phyloP scores from a whole-genome alignment of 2,329 filamentous ascomycete genomes.

The Exserohilum turcica region DNA sequence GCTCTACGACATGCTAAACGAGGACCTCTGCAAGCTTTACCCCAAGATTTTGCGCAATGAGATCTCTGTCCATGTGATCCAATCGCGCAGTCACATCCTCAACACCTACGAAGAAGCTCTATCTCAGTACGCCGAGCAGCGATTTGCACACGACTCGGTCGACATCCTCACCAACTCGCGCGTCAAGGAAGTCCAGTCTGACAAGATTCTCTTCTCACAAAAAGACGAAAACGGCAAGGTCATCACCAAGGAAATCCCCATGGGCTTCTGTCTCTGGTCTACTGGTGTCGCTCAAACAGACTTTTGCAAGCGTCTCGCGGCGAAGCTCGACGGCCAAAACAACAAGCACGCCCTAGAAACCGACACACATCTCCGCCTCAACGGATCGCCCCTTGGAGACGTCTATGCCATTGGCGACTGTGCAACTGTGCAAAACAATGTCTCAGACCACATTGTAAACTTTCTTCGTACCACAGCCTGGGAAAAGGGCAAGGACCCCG shows the following conservation, averaged over 20 bases:
- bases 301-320: conserved; percentile 75
- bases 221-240: conserved; percentile 72
- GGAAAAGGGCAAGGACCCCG: conserved; percentile 88
- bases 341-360: conserved; percentile 94
- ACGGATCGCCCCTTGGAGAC: conserved; percentile 86
- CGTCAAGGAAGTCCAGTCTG: conserved; percentile 82
- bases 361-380: conserved; percentile 87
- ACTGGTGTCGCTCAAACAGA: conserved; percentile 89
- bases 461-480: conserved; percentile 90
- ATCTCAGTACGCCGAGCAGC: conserved; percentile 87
- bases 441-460: conserved; percentile 85
- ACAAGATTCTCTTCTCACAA: conserved; percentile 89
- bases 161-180: conserved; percentile 91
- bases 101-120: conserved; percentile 98
- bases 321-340: conserved; percentile 77
- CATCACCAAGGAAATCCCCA: conserved; percentile 90
- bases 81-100: conserved; percentile 90
- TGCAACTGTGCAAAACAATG: conserved; percentile 94
- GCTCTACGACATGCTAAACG: conserved; percentile 93
- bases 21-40: conserved; percentile 77
- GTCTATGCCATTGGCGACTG: conserved; percentile 98
- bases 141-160: conserved; percentile 88
- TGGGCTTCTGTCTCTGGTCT: conserved; percentile 97
- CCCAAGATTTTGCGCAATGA: conserved; percentile 92
- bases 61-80: conserved; percentile 96